These are phyloP conservation scores for Marasmius tenuissimus DNA, from an alignment of 1,284 basidiomycete species.

Conservation along the genomic window DNA sequence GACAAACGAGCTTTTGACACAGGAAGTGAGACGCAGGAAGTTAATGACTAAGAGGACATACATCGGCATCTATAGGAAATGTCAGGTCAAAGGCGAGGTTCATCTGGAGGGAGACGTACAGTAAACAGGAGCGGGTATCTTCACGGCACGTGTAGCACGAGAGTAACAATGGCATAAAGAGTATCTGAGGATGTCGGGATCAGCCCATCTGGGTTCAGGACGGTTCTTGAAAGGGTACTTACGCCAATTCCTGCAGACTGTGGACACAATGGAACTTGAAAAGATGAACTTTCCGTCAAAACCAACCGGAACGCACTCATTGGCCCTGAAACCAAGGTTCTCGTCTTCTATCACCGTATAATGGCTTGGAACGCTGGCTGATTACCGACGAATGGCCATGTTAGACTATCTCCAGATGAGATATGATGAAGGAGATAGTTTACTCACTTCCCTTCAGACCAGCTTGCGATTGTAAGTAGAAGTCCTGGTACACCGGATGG, in stretches of 20 bases:
- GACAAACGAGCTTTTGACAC: constrained; percentile 25
- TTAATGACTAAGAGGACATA: constrained; percentile 9
- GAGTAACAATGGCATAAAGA: constrained; percentile 35
- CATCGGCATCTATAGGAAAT: constrained; percentile 29
- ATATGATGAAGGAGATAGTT: neutral
- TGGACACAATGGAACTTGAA: neutral
- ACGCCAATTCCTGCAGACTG: constrained; percentile 24
- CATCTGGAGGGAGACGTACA: constrained; percentile 23
- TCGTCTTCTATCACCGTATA: constrained; percentile 28
- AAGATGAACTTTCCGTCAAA: neutral
- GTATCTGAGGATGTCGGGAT: constrained; percentile 20
- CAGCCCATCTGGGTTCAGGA: neutral
- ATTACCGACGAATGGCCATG: neutral
- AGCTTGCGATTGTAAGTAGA: constrained; percentile 36
- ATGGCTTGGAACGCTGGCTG: constrained; percentile 34
- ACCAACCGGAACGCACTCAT: constrained; percentile 17
- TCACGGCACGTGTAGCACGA: constrained; percentile 34
- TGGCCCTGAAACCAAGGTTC: constrained; percentile 7
- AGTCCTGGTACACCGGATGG: constrained; percentile 31
- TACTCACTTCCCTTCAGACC: constrained; percentile 36
- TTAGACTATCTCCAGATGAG: neutral
- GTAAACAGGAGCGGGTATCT: constrained; percentile 38
- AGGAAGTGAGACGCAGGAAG: neutral
- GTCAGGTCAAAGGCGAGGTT: neutral
- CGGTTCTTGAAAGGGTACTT: constrained; percentile 2